Conservation (phyloP, 208 protist genomes). For the Crithidia thermophila region DNA sequence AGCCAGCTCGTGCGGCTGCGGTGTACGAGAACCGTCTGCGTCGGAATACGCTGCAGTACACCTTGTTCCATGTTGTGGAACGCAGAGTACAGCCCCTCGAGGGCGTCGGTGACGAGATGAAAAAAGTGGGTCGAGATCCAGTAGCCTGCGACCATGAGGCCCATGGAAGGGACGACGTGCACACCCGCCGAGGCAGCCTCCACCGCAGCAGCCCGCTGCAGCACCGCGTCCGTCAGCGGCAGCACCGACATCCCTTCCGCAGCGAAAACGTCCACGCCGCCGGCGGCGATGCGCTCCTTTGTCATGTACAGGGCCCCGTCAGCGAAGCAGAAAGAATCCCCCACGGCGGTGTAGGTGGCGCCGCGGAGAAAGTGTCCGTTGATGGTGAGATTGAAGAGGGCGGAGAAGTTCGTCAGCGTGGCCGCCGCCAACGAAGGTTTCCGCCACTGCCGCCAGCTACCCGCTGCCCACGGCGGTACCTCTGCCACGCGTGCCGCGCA, state of each 20-base stretch:
- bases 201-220: not conserved
- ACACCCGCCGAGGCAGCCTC: not conserved
- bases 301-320: slow-evolving; percentile 20
- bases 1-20: slow-evolving; percentile 19
- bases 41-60: slow-evolving; percentile 23
- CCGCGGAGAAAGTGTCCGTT: not conserved
- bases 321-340: slow-evolving; percentile 19
- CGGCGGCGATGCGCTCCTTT: slow-evolving; percentile 12
- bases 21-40: slow-evolving; percentile 33
- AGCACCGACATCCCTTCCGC: slow-evolving; percentile 10
- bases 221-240: slow-evolving; percentile 13
- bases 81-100: slow-evolving; percentile 25
- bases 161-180: slow-evolving; percentile 33
- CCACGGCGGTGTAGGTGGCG: slow-evolving; percentile 29
- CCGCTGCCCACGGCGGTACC: slow-evolving; percentile 10
- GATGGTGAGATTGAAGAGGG: slow-evolving; percentile 10
- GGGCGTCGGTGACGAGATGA: slow-evolving; percentile 34
- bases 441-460: slow-evolving; percentile 13
- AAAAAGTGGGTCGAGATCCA: slow-evolving; percentile 37
- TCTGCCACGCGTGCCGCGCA: slow-evolving; percentile 22
- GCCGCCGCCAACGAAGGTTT: not conserved
- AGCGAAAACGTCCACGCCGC: slow-evolving; percentile 12
- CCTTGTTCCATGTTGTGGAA: slow-evolving; percentile 24
- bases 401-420: too few species aligned
- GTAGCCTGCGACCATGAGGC: slow-evolving; percentile 16